These are phyloP conservation scores for Cryphonectria radicalis DNA, from an alignment of 2,329 filamentous ascomycete genomes.

Conservation along the genomic window DNA sequence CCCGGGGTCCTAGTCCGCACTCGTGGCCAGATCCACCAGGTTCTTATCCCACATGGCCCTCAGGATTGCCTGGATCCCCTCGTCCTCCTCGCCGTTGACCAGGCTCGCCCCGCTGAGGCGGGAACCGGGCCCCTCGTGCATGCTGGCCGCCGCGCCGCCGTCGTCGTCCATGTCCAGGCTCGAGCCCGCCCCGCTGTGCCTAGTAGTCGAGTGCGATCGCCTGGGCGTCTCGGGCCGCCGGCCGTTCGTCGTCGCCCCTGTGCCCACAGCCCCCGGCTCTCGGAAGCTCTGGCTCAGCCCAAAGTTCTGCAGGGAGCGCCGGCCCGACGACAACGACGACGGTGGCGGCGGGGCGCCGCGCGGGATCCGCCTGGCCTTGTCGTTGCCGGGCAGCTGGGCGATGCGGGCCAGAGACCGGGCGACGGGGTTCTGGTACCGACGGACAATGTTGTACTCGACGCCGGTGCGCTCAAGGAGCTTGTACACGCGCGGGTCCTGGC, in stretches of 20 bases:
- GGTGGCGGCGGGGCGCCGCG: constrained; percentile 31
- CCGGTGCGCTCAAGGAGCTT: constrained; percentile 71
- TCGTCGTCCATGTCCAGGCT: constrained; percentile 54
- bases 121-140: constrained; percentile 40
- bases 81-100: constrained; percentile 54
- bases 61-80: constrained; percentile 55
- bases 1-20: constrained; percentile 46
- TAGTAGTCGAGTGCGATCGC: constrained; percentile 28
- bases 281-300: constrained; percentile 46
- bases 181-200: constrained; percentile 38
- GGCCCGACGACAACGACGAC: constrained; percentile 18
- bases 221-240: constrained; percentile 24
- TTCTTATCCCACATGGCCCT: constrained; percentile 67
- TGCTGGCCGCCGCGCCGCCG: constrained; percentile 32
- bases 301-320: constrained; percentile 38
- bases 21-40: constrained; percentile 57
- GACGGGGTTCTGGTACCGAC: constrained; percentile 72
- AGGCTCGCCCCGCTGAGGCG: constrained; percentile 54
- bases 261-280: neutral
- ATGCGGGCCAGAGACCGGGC: constrained; percentile 64
- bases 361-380: constrained; percentile 55
- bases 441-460: constrained; percentile 75
- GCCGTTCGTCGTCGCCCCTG: constrained; percentile 8
- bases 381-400: constrained; percentile 54
- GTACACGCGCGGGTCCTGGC: constrained; percentile 65